Percentiles rank a stretch among this genome's conserved stretches.
Evolutionary conservation across 2,329 filamentous ascomycete genomes (phyloP).

Genomic region (Nemania diffusa): DNA sequence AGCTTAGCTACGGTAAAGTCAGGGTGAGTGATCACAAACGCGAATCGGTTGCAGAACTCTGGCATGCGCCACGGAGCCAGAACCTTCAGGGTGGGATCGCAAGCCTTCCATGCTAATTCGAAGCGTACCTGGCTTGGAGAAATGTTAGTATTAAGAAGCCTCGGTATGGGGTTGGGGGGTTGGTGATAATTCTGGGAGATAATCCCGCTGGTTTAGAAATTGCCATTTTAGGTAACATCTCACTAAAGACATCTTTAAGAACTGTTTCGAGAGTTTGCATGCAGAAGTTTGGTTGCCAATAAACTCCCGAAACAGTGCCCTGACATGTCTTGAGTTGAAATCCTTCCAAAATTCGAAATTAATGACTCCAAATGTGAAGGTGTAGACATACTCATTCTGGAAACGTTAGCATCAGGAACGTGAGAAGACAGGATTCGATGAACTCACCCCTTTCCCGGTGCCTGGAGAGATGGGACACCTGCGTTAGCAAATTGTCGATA

Average conservation of each 20-base stretch:
- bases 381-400: slow-evolving; percentile 1
- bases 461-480: neutral
- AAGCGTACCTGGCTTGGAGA: neutral
- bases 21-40: neutral
- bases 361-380: neutral
- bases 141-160: neutral
- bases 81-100: neutral
- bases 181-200: neutral
- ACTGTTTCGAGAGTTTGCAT: too few relatives aligned
- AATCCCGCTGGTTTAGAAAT: neutral
- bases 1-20: neutral
- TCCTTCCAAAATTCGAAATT: too few relatives aligned
- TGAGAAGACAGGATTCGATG: neutral
- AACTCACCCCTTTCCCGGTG: neutral
- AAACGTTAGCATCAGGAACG: neutral
- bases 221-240: too few relatives aligned
- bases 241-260: too few relatives aligned
- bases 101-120: neutral
- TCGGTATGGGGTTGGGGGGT: too few relatives aligned
- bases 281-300: too few relatives aligned
- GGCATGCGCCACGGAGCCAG: neutral
- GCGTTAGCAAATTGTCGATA: neutral
- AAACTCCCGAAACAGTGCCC: too few relatives aligned
- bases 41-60: neutral
- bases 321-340: too few relatives aligned